phyloP scores from a whole-genome alignment of 305 asterid species.

The Stenogyne calaminthoides region DNA sequence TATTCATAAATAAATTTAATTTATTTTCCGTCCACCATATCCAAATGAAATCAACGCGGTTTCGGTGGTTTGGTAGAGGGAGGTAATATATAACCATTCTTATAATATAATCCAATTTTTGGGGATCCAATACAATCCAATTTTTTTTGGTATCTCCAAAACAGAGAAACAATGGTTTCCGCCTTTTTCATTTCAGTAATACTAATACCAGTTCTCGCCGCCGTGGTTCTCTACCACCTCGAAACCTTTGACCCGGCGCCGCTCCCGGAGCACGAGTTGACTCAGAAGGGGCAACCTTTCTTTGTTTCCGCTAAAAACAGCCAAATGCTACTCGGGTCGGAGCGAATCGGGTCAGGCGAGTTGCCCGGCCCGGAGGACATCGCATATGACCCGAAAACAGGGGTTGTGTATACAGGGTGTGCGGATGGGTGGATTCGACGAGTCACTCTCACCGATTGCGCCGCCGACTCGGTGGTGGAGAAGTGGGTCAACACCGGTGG shows the following conservation, averaged over 20 bases:
- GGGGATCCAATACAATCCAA: background rate
- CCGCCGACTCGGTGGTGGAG: conserved; percentile 57
- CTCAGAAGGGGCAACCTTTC: conserved; percentile 29
- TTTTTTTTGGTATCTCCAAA: background rate
- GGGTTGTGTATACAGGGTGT: conserved; percentile 69
- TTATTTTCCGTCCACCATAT: no score
- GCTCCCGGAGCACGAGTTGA: conserved; percentile 47
- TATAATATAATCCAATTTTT: no score
- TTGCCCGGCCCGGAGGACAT: conserved; percentile 73
- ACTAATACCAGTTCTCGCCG: conserved; percentile 46
- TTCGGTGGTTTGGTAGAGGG: no score
- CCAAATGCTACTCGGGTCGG: conserved; percentile 57
- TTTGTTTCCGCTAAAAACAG: conserved; percentile 43
- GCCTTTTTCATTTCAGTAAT: conserved; percentile 34
- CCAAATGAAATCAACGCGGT: no score
- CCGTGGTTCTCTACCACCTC: conserved; percentile 53
- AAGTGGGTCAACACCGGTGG: conserved; percentile 90
- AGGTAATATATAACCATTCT: background rate
- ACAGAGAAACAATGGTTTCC: conserved; percentile 23
- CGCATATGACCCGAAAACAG: conserved; percentile 55
- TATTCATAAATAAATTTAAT: no score
- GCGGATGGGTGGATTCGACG: conserved; percentile 80
- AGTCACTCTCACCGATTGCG: conserved; percentile 45
- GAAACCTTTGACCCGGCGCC: conserved; percentile 68
- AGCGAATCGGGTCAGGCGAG: conserved; percentile 61